Percentiles rank a stretch among this genome's conserved stretches.
phyloP scores from a whole-genome alignment of 2,329 filamentous ascomycete species.

The Botrytis fragariae region DNA sequence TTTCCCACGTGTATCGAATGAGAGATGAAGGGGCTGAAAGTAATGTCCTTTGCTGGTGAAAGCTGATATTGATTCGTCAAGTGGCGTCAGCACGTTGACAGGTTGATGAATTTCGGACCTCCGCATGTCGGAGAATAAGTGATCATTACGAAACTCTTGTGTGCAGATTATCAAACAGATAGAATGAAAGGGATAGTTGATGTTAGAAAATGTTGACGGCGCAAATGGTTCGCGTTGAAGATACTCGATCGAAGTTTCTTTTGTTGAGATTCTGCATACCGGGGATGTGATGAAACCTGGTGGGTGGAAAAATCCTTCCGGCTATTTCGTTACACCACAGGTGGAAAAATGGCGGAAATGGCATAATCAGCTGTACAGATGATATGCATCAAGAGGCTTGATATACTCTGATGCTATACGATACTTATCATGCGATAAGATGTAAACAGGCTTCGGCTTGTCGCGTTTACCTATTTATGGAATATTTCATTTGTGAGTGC shows the following conservation, averaged over 20 bases:
- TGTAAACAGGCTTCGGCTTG: slow-evolving; percentile 8
- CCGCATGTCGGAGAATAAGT: background rate
- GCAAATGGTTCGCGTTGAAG: background rate
- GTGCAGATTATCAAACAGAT: background rate
- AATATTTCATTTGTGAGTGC: background rate
- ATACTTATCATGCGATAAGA: slow-evolving; percentile 8
- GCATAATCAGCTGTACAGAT: slow-evolving; percentile 4
- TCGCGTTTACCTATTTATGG: background rate
- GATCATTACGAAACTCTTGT: background rate
- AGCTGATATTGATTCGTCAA: background rate
- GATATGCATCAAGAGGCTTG: slow-evolving; percentile 11
- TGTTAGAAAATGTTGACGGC: background rate
- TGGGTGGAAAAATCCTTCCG: background rate
- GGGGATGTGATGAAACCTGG: background rate
- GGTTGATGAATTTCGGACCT: background rate
- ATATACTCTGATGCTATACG: slow-evolving; percentile 1
- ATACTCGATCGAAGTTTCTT: background rate
- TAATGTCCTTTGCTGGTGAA: background rate
- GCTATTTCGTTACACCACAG: background rate
- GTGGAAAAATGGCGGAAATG: background rate
- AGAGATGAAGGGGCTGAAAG: slow-evolving; percentile 5
- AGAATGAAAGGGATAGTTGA: background rate
- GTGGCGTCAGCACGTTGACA: slow-evolving; percentile 1
- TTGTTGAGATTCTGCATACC: background rate
- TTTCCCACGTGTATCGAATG: slow-evolving; percentile 1